These are phyloP conservation scores for Hypomontagnella monticulosa DNA, from an alignment of 495 filamentous ascomycete species.

Conservation along the genomic window DNA sequence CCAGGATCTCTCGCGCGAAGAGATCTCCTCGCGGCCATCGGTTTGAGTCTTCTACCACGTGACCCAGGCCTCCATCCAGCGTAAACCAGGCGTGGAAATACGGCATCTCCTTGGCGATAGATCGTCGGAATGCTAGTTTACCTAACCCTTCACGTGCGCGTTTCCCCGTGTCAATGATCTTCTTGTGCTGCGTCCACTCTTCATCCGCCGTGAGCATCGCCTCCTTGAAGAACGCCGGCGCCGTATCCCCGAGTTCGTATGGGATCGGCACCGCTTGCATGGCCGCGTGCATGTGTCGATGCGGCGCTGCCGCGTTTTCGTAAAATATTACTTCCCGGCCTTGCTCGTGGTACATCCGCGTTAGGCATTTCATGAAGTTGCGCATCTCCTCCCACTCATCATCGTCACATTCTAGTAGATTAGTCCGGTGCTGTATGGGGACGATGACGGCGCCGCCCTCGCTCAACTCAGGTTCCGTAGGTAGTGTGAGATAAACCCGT, in stretches of 20 bases:
- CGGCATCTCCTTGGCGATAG: constrained; percentile 94
- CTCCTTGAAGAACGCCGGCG: constrained; percentile 95
- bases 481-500: constrained; percentile 85
- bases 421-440: constrained; percentile 86
- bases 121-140: constrained; percentile 81
- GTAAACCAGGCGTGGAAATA: constrained; percentile 99
- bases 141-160: constrained; percentile 74
- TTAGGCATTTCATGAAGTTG: constrained; percentile 99
- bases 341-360: constrained; percentile 89
- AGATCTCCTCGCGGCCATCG: constrained; percentile 93
- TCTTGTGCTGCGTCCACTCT: constrained; percentile 95
- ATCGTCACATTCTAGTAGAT: constrained; percentile 96
- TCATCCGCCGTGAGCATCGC: constrained; percentile 87
- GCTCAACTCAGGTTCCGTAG: constrained; percentile 88
- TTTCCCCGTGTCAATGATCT: constrained; percentile 87
- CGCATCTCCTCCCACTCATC: constrained; percentile 99
- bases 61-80: constrained; percentile 89
- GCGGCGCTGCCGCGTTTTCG: constrained; percentile 89
- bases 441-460: constrained; percentile 86
- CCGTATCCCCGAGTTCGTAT: constrained; percentile 84
- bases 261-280: constrained; percentile 90
- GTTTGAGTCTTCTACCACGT: constrained; percentile 87
- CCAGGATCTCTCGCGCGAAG: constrained; percentile 91
- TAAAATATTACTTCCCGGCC: constrained; percentile 94
- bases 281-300: constrained; percentile 82